A percentile compares a stretch with the other conserved stretches of the same genome.
Evolutionary conservation across 805 yeast species (phyloP).

Genomic region (Metschnikowia henanensis): DNA sequence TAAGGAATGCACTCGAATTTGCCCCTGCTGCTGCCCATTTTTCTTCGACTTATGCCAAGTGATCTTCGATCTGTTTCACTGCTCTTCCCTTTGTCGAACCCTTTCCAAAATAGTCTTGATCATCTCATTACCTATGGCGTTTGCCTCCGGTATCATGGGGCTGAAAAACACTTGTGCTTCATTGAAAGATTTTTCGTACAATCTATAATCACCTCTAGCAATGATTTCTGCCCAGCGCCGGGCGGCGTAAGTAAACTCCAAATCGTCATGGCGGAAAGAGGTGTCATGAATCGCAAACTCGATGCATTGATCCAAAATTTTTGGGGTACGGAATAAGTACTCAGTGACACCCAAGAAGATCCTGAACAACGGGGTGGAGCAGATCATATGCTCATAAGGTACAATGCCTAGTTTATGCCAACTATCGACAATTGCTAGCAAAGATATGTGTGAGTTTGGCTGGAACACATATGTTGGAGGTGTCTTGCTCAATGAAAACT

Average conservation of each 20-base stretch:
- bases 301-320: conserved; percentile 76
- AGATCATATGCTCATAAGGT: conserved; percentile 96
- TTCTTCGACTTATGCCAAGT: too few species aligned
- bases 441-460: conserved; percentile 88
- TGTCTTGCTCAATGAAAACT: conserved; percentile 71
- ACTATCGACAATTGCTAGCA: conserved; percentile 89
- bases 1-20: too few species aligned
- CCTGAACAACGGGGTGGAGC: conserved; percentile 90
- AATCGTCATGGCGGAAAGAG: conserved; percentile 82
- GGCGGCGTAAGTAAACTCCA: conserved; percentile 91
- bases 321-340: conserved; percentile 83
- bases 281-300: conserved; percentile 65
- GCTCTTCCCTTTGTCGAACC: conserved; percentile 35
- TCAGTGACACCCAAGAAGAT: conserved; percentile 94
- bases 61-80: too few species aligned
- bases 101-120: conserved; percentile 67
- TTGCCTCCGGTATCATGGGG: conserved; percentile 89
- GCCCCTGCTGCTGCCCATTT: too few species aligned
- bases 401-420: conserved; percentile 85
- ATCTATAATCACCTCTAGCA: conserved; percentile 66
- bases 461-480: conserved; percentile 61
- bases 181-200: conserved; percentile 73
- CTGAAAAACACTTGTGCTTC: conserved; percentile 79
- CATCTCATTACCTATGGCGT: conserved; percentile 90
- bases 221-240: conserved; percentile 86